Evolutionary conservation across 1,284 basidiomycete genomes (phyloP).

Genomic region (Trichosporon faecale): DNA sequence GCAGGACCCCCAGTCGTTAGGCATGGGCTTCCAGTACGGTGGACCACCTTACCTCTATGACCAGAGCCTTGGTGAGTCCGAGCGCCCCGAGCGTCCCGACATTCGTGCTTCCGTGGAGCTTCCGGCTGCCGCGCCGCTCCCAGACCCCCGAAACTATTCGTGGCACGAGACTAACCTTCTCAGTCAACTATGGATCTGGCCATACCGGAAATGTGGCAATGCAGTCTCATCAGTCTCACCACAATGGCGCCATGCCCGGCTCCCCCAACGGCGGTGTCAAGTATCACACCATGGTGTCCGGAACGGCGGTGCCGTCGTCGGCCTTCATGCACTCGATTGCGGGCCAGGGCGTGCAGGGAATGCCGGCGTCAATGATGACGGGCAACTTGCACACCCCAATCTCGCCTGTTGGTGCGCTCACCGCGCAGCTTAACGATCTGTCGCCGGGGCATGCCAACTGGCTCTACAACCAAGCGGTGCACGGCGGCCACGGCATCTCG

Average conservation of each 20-base stretch:
- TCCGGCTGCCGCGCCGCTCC: not conserved
- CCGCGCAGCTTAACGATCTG: conserved; percentile 1
- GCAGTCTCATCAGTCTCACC: not conserved
- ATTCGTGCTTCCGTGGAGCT: not conserved
- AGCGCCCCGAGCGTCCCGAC: not conserved
- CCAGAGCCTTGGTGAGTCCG: not conserved
- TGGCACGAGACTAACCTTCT: not conserved
- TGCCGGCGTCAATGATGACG: not conserved
- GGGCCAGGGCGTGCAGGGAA: not conserved
- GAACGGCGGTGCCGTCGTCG: not conserved
- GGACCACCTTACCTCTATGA: not conserved
- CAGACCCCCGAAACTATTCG: not conserved
- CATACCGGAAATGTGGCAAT: not conserved
- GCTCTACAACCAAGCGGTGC: not conserved
- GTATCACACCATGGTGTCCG: not conserved
- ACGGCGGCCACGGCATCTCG: not conserved
- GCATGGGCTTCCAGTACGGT: not conserved
- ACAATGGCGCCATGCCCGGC: not conserved
- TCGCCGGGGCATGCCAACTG: not conserved
- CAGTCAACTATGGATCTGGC: conserved; percentile 7
- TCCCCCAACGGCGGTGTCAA: not conserved
- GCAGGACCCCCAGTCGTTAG: not conserved
- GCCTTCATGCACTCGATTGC: not conserved
- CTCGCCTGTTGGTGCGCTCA: not conserved
- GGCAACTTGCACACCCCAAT: not conserved